Conservation (phyloP, 2,329 filamentous ascomycete genomes). For the Leptographium radiaticola region DNA sequence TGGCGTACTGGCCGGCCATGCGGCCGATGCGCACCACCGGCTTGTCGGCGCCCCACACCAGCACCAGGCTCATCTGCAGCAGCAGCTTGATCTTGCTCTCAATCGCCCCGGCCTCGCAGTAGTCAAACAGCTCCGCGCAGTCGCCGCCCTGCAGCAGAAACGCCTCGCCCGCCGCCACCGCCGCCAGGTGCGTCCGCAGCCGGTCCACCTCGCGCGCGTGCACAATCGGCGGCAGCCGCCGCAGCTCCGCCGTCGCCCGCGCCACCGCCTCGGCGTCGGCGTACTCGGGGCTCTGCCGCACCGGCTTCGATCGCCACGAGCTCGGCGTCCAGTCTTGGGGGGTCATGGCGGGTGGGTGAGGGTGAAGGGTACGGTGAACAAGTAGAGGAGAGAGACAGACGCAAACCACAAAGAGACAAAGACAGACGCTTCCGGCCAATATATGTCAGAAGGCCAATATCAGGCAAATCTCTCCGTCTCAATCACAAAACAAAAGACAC, state of each 20-base stretch:
- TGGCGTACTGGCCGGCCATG: constrained; percentile 96
- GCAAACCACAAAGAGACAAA: too few species aligned
- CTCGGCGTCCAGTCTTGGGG: constrained; percentile 38
- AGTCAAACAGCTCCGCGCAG: constrained; percentile 94
- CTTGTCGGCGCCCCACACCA: constrained; percentile 75
- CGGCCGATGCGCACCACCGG: constrained; percentile 87
- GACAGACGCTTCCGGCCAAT: too few species aligned
- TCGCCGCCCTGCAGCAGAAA: constrained; percentile 95
- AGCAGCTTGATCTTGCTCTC: constrained; percentile 95
- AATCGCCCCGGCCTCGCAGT: constrained; percentile 80
- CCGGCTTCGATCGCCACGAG: constrained; percentile 67
- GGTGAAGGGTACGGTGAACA: background rate
- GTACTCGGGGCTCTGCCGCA: constrained; percentile 65
- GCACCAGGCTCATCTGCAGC: constrained; percentile 89
- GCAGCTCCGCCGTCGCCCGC: constrained; percentile 50
- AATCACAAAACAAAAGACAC: too few species aligned
- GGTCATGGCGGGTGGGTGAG: background rate
- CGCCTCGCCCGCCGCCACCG: constrained; percentile 80
- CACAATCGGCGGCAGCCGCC: constrained; percentile 62
- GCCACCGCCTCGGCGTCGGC: constrained; percentile 46
- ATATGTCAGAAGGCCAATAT: too few species aligned
- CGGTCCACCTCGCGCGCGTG: constrained; percentile 69
- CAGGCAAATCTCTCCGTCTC: too few species aligned
- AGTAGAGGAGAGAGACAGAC: background rate
- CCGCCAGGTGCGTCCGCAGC: constrained; percentile 64